Percentiles rank a stretch among this genome's conserved stretches.
phyloP scores from a whole-genome alignment of 495 filamentous ascomycete genomes.

The Collariella sp. region DNA sequence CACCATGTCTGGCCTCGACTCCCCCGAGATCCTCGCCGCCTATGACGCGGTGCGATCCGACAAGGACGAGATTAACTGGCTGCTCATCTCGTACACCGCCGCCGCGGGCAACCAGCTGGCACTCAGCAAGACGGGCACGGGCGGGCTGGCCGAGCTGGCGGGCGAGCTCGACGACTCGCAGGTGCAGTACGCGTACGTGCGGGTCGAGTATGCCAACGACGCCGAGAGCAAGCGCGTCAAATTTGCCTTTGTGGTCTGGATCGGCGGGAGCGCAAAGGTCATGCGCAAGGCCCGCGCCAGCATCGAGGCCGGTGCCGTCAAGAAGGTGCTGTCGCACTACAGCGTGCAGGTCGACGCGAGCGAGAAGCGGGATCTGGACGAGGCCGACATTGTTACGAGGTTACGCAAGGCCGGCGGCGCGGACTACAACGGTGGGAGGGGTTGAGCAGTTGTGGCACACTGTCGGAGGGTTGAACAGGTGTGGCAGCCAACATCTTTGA shows the following conservation, averaged over 20 bases:
- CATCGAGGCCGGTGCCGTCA: constrained; percentile 50
- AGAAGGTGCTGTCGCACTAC: constrained; percentile 46
- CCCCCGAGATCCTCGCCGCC: constrained; percentile 39
- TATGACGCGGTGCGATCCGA: constrained; percentile 48
- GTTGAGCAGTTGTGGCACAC: constrained; percentile 20
- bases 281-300: constrained; percentile 52
- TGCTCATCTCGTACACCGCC: constrained; percentile 46
- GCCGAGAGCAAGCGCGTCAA: constrained; percentile 51
- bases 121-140: constrained; percentile 41
- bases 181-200: constrained; percentile 50
- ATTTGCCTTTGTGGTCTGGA: constrained; percentile 50
- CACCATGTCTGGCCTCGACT: constrained; percentile 38
- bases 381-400: constrained; percentile 43
- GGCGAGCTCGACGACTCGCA: constrained; percentile 37
- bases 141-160: constrained; percentile 43
- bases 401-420: constrained; percentile 49
- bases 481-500: not conserved
- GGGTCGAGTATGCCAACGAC: constrained; percentile 53
- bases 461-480: not conserved
- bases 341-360: constrained; percentile 45
- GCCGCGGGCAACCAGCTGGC: constrained; percentile 38
- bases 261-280: constrained; percentile 45
- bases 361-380: constrained; percentile 44
- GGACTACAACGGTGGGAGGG: constrained; percentile 51
- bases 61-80: constrained; percentile 49